Percentiles rank a stretch among this genome's conserved stretches.
Conservation (phyloP, 2,329 filamentous ascomycete genomes). For the Amesomyces nigricolor region DNA sequence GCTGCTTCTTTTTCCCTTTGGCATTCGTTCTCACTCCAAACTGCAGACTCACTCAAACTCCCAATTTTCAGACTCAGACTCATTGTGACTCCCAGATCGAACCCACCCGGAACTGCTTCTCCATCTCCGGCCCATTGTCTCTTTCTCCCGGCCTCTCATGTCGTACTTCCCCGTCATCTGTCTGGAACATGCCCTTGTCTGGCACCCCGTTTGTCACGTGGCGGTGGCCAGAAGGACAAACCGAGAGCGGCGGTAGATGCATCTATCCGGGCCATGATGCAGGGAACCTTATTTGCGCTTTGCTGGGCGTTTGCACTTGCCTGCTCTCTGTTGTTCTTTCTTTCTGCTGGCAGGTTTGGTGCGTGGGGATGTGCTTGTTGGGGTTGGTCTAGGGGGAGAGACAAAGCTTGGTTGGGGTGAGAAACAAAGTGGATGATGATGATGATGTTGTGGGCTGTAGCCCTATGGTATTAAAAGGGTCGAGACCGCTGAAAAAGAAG, state of each 20-base stretch:
- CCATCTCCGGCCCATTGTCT: background rate
- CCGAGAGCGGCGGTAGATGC: background rate
- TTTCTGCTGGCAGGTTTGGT: background rate
- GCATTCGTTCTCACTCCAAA: background rate
- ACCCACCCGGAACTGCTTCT: too few species aligned
- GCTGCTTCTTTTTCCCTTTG: too few species aligned
- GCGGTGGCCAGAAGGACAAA: background rate
- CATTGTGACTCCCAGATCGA: background rate
- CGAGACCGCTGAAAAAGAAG: too few species aligned
- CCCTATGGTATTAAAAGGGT: too few species aligned
- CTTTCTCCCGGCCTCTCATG: background rate
- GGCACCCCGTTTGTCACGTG: slow-evolving; percentile 14
- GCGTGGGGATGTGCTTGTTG: background rate
- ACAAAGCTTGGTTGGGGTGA: background rate
- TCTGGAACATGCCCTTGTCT: background rate
- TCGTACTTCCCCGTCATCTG: slow-evolving; percentile 1
- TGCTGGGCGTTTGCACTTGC: slow-evolving; percentile 14
- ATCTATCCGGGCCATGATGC: slow-evolving; percentile 11
- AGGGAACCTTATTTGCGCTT: slow-evolving; percentile 19
- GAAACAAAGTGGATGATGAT: background rate
- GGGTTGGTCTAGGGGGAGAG: background rate
- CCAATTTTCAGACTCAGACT: background rate
- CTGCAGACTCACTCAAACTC: background rate
- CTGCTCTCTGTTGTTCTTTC: background rate
- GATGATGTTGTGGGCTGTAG: too few species aligned